Base-by-base conservation (phyloP, 1,284 basidiomycete species). In the Sphagnurus paluster region DNA sequence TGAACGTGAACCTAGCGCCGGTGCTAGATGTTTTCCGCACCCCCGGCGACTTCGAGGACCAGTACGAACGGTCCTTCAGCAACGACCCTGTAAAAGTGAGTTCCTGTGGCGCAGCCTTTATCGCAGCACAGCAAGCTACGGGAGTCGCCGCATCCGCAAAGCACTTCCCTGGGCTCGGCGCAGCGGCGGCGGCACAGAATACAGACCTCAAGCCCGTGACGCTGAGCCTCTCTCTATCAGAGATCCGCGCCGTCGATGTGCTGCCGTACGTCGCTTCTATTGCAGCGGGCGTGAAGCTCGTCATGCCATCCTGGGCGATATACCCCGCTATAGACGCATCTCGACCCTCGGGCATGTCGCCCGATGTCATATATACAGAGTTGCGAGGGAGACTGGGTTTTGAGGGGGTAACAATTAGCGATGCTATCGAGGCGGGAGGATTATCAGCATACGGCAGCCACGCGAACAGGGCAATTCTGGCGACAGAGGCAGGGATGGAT, bases 81-180 rank as follows among this genome's bases (percentile, higher is more conserved):
- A 46, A 53, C 28, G 40, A 49, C 7, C 35, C 52, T 16, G 47
- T 36, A 2, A 19, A 35, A 36, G 48, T 36, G 4, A 32, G 37
- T 35, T 38, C 40, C 19, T 53, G 52, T 19, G 52, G 52, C 10
- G 17, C 25, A n/a, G 43, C 26, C 11, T 50, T 53, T 35, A 49
- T 53, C 8, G n/a, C 32, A 19, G 45, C 45, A n/a, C 52, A 53
- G 5, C 52, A 48, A 23, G 48, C 52, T 11, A 36, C 40, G 10
- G 48, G 52, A 7, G 42, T 53, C 17, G 48, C 48, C n/a, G 46
- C 46, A 7, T 44, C 48, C 26, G 45, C 48, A 25, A 53, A 53
- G 25, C 52, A 50, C 24, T 53, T 53, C 42, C 48, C 52, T 20
- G 52, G 52, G 10, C 52, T 53, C 23, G 52, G 52, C 3, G 52